These are phyloP conservation scores for Exserohilum turcica DNA, from an alignment of 2,329 filamentous ascomycete genomes.

Conservation along the genomic window DNA sequence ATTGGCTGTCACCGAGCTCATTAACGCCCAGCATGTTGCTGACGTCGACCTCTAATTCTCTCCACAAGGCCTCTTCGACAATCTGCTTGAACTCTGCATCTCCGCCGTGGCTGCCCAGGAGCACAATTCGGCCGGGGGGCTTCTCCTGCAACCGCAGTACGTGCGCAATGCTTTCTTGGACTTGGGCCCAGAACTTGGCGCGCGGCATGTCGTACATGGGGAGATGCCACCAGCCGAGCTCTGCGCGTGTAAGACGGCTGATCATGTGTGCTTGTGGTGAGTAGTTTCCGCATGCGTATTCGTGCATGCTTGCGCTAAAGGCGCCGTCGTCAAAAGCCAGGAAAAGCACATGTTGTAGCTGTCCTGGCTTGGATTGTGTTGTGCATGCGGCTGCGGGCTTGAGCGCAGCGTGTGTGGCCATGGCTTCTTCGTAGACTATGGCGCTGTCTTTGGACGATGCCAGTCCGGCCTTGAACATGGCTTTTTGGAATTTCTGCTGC, in stretches of 20 bases:
- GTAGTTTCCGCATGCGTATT: constrained; percentile 9
- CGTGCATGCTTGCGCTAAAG: constrained; percentile 29
- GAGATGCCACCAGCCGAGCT: constrained; percentile 36
- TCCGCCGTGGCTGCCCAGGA: constrained; percentile 29
- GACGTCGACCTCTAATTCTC: constrained; percentile 27
- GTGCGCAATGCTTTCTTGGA: constrained; percentile 27
- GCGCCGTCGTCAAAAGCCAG: constrained; percentile 34
- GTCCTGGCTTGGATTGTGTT: neutral
- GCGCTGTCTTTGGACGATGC: constrained; percentile 6
- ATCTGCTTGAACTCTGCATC: constrained; percentile 29
- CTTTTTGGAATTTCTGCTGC: constrained; percentile 22
- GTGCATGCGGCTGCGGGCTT: constrained; percentile 2
- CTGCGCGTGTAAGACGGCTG: constrained; percentile 11
- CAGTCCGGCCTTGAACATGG: constrained; percentile 23
- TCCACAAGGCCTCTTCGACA: constrained; percentile 29
- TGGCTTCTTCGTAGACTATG: constrained; percentile 24
- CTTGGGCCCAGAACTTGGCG: constrained; percentile 29
- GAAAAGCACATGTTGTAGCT: constrained; percentile 26
- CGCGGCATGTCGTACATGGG: constrained; percentile 26
- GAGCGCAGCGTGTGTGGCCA: constrained; percentile 5
- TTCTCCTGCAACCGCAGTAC: constrained; percentile 13
- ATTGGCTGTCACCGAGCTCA: constrained; percentile 10
- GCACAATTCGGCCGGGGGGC: constrained; percentile 28
- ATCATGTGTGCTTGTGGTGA: constrained; percentile 12
- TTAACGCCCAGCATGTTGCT: constrained; percentile 19